These are phyloP conservation scores for Pseudoneurospora amorphoporcata DNA, from an alignment of 495 filamentous ascomycete species.

Conservation along the genomic window DNA sequence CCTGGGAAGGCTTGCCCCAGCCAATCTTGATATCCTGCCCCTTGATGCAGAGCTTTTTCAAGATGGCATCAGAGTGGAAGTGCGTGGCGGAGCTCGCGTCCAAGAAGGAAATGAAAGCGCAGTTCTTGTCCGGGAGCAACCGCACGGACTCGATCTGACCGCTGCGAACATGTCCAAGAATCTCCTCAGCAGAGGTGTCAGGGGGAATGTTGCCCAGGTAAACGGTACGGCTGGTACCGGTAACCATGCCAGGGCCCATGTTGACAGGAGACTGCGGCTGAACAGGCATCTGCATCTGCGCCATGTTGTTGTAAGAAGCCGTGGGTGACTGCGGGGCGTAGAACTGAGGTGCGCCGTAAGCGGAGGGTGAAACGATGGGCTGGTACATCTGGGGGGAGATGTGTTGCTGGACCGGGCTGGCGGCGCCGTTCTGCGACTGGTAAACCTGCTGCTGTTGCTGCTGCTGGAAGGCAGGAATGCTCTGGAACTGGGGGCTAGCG, in stretches of 20 bases:
- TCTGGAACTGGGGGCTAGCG: constrained; percentile 81
- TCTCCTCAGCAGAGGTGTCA: constrained; percentile 97
- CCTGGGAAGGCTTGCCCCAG: constrained; percentile 97
- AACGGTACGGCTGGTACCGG: constrained; percentile 89
- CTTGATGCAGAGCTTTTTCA: constrained; percentile 96
- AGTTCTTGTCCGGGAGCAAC: constrained; percentile 96
- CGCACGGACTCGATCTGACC: constrained; percentile 98
- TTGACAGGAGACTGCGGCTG: constrained; percentile 56
- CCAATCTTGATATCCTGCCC: constrained; percentile 99
- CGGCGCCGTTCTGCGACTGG: constrained; percentile 43
- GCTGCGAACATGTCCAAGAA: constrained; percentile 91
- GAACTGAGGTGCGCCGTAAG: constrained; percentile 62
- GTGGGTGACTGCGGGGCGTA: constrained; percentile 82
- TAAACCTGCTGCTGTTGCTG: constrained; percentile 48
- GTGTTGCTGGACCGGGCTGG: constrained; percentile 40
- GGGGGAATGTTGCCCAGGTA: constrained; percentile 97
- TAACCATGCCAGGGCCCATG: constrained; percentile 65
- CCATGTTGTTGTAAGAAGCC: constrained; percentile 55
- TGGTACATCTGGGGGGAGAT: constrained; percentile 69
- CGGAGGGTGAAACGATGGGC: constrained; percentile 65
- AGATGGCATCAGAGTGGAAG: constrained; percentile 97
- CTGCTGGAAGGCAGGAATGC: constrained; percentile 62
- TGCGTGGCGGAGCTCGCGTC: constrained; percentile 95
- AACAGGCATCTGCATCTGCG: constrained; percentile 38
- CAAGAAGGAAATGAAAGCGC: constrained; percentile 97